These are phyloP conservation scores for Sarocladiaceae sp. DNA, from an alignment of 2,329 filamentous ascomycete genomes.

Conservation along the genomic window DNA sequence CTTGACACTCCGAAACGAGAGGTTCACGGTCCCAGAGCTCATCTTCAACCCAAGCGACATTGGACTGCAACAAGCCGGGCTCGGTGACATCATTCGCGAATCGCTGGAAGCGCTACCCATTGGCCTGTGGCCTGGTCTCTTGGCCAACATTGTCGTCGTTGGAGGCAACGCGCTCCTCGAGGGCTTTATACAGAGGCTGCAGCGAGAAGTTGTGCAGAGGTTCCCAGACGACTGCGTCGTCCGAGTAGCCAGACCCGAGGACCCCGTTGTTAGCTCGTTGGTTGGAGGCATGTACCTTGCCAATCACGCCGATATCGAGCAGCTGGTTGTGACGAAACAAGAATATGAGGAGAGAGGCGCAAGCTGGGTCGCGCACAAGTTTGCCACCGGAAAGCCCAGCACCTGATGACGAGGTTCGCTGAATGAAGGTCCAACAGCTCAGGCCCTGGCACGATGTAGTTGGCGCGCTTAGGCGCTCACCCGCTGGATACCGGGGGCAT, in stretches of 20 bases:
- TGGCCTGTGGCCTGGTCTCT: slow-evolving; percentile 74
- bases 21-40: slow-evolving; percentile 84
- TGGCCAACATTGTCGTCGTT: slow-evolving; percentile 83
- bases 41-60: slow-evolving; percentile 83
- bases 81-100: slow-evolving; percentile 78
- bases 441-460: no score
- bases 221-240: slow-evolving; percentile 74
- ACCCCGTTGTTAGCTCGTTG: slow-evolving; percentile 81
- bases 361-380: slow-evolving; percentile 67
- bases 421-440: no score
- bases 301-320: slow-evolving; percentile 58
- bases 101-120: slow-evolving; percentile 68
- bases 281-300: slow-evolving; percentile 75
- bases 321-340: slow-evolving; percentile 70
- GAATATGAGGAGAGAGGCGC: slow-evolving; percentile 87
- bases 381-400: slow-evolving; percentile 32
- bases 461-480: no score
- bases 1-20: slow-evolving; percentile 82
- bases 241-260: slow-evolving; percentile 58
- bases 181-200: slow-evolving; percentile 75
- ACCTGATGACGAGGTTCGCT: not conserved
- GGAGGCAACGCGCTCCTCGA: slow-evolving; percentile 77
- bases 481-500: no score
- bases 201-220: slow-evolving; percentile 64
- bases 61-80: slow-evolving; percentile 74